Percentiles rank a stretch among this genome's conserved stretches.
These are phyloP conservation scores for Torulaspora indica DNA, from an alignment of 805 yeast species.

Conservation along the genomic window DNA sequence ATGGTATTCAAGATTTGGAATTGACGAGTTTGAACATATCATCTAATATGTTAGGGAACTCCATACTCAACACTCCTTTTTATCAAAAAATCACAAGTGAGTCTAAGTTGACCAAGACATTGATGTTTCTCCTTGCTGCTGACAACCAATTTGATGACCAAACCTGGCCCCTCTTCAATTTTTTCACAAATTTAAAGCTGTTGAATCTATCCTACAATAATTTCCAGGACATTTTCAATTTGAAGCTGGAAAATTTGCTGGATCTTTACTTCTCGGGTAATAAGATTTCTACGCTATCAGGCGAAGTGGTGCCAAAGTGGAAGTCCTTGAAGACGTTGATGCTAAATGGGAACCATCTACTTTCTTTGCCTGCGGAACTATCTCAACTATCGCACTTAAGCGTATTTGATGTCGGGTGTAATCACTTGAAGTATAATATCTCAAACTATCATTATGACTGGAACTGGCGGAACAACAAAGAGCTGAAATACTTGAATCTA, in stretches of 20 bases:
- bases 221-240: constrained; percentile 71
- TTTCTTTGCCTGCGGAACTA: constrained; percentile 83
- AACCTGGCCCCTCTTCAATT: constrained; percentile 61
- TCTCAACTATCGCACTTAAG: constrained; percentile 59
- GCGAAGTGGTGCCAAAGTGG: constrained; percentile 72
- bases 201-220: constrained; percentile 83
- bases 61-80: constrained; percentile 18
- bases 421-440: constrained; percentile 83
- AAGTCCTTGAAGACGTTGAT: constrained; percentile 54
- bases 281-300: constrained; percentile 68
- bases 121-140: constrained; percentile 59
- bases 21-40: constrained; percentile 63
- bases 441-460: constrained; percentile 95
- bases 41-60: constrained; percentile 56
- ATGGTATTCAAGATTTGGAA: constrained; percentile 61
- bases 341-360: constrained; percentile 79
- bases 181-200: constrained; percentile 51
- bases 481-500: constrained; percentile 73
- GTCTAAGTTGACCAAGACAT: constrained; percentile 42
- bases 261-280: constrained; percentile 82
- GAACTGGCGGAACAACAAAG: constrained; percentile 89
- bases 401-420: constrained; percentile 85
- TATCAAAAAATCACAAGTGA: constrained; percentile 46
- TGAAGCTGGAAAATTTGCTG: constrained; percentile 55
- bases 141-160: constrained; percentile 83